Base-by-base conservation (phyloP, 2,329 filamentous ascomycete genomes). In the Monosporascus sp. region DNA sequence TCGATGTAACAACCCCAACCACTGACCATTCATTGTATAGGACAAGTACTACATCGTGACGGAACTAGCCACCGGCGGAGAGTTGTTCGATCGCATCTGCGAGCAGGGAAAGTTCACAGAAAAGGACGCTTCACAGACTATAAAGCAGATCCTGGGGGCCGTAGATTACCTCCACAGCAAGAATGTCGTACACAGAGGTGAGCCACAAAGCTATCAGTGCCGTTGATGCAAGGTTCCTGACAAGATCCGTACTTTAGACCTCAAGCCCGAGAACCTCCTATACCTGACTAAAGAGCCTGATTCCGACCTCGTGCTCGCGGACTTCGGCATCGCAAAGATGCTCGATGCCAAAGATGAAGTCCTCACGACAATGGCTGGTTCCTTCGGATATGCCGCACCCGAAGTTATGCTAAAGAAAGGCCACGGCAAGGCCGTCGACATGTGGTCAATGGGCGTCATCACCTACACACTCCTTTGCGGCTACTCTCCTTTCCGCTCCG, bases 11-110 rank as follows among this genome's bases (percentile, higher is more conserved):
- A 51, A 26, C 52, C 55, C 59, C 63, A 50, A 62, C 49, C n/a
- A 24, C 8, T 36, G 24, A 17, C 20, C 16, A 19, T 26, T 5
- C 24, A 45, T 40, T 43, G 9, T 27, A 31, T 64, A 96, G 91
- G 94, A 99, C 79, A 99, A 99, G 78, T 99, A 96, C 77, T 99
- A 99, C 73, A 97, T 99, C 63, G 92, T 99, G 64, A 99, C 94
- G 34, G 88, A 99, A 73, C 81, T 99, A 52, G 94, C 94, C 43
- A 96, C 90, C 0, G 94, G 94, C 61, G 94, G 94, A 70, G 94
- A 99, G 76, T 77, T 99, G 59, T 99, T 99, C 72, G 94, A 99
- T 68, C 87, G 95, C 53, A 99, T 99, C 65, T 99, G 94, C 76
- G 92, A 97, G 68, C 90, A 95, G 73, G 95, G 94, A 64, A 96